Evolutionary conservation across 1,284 basidiomycete species (phyloP).

Genomic region (Sanghuangporus sanghuang): DNA sequence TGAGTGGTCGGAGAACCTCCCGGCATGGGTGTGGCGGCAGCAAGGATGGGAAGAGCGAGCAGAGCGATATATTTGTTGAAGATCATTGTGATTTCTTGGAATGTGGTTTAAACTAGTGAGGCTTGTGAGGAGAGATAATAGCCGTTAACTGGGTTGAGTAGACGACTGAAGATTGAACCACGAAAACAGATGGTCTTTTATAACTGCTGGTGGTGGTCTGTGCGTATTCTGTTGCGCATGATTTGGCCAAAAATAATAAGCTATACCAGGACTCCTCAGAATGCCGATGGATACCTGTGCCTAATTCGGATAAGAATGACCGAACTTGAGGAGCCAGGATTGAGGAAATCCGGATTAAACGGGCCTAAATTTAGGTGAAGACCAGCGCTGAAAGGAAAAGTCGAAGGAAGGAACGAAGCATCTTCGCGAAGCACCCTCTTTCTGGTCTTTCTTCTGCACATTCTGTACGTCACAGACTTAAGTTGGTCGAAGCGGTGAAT

Average conservation of each 20-base stretch:
- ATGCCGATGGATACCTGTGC: too few relatives aligned
- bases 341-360: too few relatives aligned
- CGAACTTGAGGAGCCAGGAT: too few relatives aligned
- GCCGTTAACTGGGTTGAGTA: not conserved
- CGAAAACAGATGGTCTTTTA: slow-evolving; percentile 32
- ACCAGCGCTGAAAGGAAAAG: not conserved
- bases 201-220: slow-evolving; percentile 27
- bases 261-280: not conserved
- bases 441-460: slow-evolving; percentile 29
- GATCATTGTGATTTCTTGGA: not conserved
- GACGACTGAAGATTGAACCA: slow-evolving; percentile 19
- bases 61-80: slow-evolving; percentile 1
- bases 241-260: not conserved
- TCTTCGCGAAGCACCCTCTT: not conserved
- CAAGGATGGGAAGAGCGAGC: slow-evolving; percentile 8
- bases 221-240: not conserved
- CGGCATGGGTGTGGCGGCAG: slow-evolving; percentile 9
- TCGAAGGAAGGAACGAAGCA: not conserved
- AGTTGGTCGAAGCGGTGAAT: slow-evolving; percentile 27
- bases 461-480: slow-evolving; percentile 39
- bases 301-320: too few relatives aligned
- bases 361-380: not conserved
- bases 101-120: not conserved
- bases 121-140: not conserved
- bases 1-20: not conserved